Evolutionary conservation across 129 eudicot genomes (phyloP).

Genomic region (Flaveria brownii): DNA sequence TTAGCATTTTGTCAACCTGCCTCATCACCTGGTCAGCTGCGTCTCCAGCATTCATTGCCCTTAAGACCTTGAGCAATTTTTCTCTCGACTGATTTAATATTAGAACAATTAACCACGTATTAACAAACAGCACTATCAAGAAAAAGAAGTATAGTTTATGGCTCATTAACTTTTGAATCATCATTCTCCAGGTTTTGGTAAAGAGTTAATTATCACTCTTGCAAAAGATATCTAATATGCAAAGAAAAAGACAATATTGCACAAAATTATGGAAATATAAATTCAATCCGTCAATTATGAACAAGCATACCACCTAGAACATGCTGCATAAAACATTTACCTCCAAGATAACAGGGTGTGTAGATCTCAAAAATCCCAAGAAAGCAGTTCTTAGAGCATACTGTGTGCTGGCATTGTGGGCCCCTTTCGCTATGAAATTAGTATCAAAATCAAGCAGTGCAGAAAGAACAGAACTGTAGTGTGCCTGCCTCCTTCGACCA

Average conservation of each 20-base stretch:
- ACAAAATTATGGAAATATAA: background rate
- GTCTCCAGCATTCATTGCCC: conserved; percentile 90
- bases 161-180: background rate
- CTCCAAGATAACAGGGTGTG: conserved; percentile 75
- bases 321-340: conserved; percentile 44
- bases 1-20: conserved; percentile 82
- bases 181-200: background rate
- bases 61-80: conserved; percentile 58
- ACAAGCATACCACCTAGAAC: background rate
- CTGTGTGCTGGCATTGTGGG: conserved; percentile 70
- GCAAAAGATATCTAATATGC: background rate
- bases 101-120: background rate
- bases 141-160: background rate
- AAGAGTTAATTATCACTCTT: background rate
- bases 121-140: conserved; percentile 22
- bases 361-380: conserved; percentile 82
- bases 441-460: conserved; percentile 72
- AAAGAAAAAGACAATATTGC: background rate
- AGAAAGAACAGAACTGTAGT: conserved; percentile 51
- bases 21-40: conserved; percentile 94
- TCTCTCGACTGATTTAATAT: conserved; percentile 72
- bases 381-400: conserved; percentile 84
- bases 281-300: background rate
- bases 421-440: conserved; percentile 53
- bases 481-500: conserved; percentile 70